These are phyloP conservation scores for Tetrastigma voinierianum DNA, from an alignment of 164 flowering plant species.

Conservation along the genomic window DNA sequence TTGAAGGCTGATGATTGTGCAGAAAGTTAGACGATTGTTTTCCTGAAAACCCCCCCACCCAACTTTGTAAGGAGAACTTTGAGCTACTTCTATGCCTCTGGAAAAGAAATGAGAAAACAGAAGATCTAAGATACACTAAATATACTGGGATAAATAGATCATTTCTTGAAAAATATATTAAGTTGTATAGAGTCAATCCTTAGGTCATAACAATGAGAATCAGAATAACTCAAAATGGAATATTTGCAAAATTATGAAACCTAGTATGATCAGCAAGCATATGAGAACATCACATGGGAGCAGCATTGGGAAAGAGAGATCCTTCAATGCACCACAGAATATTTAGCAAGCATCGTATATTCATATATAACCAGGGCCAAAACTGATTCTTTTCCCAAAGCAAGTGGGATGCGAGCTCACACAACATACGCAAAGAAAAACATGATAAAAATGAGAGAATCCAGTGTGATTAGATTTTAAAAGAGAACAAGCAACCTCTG, in stretches of 20 bases:
- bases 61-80: constrained; percentile 57
- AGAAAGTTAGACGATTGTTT: constrained; percentile 30
- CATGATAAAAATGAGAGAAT: background rate
- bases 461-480: too few relatives aligned
- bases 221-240: background rate
- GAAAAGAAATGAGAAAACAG: constrained; percentile 13
- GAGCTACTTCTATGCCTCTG: constrained; percentile 78
- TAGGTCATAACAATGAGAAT: constrained; percentile 4
- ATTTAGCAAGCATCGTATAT: background rate
- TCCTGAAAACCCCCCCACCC: constrained; percentile 55
- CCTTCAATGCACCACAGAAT: background rate
- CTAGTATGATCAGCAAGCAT: too few relatives aligned
- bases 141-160: background rate
- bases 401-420: background rate
- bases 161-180: background rate
- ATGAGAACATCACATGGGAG: too few relatives aligned
- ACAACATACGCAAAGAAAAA: background rate
- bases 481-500: too few relatives aligned
- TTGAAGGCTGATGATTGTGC: constrained; percentile 18
- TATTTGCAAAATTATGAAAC: background rate
- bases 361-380: background rate
- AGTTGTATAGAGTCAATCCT: background rate
- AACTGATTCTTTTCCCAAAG: background rate
- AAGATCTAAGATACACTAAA: background rate
- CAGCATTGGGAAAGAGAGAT: background rate